Percentiles rank a stretch among this genome's conserved stretches.
Conservation (phyloP, 2,329 filamentous ascomycete genomes). For the Nigrograna mackinnonii region DNA sequence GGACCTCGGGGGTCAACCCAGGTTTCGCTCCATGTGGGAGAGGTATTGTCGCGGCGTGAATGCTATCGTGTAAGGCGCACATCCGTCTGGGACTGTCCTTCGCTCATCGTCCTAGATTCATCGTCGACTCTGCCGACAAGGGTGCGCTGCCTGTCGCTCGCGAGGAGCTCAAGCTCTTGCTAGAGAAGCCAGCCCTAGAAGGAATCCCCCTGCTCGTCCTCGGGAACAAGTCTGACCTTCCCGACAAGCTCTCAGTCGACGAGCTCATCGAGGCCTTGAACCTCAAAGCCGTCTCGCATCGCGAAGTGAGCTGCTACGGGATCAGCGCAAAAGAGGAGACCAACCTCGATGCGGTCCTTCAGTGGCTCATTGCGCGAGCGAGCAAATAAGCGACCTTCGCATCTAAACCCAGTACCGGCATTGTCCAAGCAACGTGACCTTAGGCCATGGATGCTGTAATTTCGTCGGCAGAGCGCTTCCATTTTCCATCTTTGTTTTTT, state of each 20-base stretch:
- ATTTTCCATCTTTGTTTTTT: slow-evolving; percentile 13
- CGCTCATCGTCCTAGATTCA: slow-evolving; percentile 65
- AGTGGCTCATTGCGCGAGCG: slow-evolving; percentile 92
- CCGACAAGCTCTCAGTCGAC: slow-evolving; percentile 88
- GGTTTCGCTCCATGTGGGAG: slow-evolving; percentile 99
- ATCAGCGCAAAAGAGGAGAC: slow-evolving; percentile 99
- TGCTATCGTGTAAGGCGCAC: slow-evolving; percentile 75
- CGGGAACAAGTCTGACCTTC: slow-evolving; percentile 95
- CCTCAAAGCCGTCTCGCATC: slow-evolving; percentile 83
- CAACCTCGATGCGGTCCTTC: slow-evolving; percentile 93
- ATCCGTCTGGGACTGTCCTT: slow-evolving; percentile 14
- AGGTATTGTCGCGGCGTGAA: slow-evolving; percentile 96
- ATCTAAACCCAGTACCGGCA: no score
- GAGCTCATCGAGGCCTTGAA: slow-evolving; percentile 93
- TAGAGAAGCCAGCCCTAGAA: slow-evolving; percentile 80
- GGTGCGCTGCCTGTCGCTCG: slow-evolving; percentile 80
- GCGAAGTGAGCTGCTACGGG: slow-evolving; percentile 97
- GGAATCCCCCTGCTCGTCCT: slow-evolving; percentile 92
- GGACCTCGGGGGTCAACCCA: slow-evolving; percentile 96
- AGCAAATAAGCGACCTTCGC: slow-evolving; percentile 47
- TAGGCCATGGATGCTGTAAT: no score
- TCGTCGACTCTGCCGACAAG: slow-evolving; percentile 92
- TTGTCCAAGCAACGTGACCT: no score
- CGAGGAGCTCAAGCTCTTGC: slow-evolving; percentile 88
- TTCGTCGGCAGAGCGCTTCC: no score